Evolutionary conservation across 2,329 filamentous ascomycete species (phyloP).

Genomic region (Mycosphaerella arachidis): DNA sequence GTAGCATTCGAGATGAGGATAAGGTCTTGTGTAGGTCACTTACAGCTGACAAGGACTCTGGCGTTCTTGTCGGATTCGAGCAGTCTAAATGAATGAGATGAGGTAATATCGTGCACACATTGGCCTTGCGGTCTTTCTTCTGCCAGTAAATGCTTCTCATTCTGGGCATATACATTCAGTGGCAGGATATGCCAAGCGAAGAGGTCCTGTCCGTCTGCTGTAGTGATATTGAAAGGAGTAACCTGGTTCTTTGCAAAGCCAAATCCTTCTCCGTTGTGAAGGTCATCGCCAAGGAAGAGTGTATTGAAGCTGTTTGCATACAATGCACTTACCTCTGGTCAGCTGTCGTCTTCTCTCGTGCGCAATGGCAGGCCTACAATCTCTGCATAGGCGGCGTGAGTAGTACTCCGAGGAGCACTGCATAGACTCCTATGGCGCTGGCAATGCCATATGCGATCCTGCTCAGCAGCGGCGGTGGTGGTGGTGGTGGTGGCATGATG

Average conservation of each 20-base stretch:
- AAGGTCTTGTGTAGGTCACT: constrained; percentile 3
- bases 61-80: constrained; percentile 39
- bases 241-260: constrained; percentile 87
- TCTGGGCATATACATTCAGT: constrained; percentile 66
- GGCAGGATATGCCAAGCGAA: constrained; percentile 92
- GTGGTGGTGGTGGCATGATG: constrained; percentile 7
- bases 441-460: constrained; percentile 15
- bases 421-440: constrained; percentile 25
- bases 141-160: constrained; percentile 57
- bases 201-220: constrained; percentile 69
- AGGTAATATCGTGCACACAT: constrained; percentile 41
- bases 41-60: constrained; percentile 54
- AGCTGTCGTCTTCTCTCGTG: background rate
- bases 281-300: constrained; percentile 63
- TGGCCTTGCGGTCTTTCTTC: constrained; percentile 46
- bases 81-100: constrained; percentile 48
- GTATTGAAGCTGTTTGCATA: constrained; percentile 78
- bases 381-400: constrained; percentile 70
- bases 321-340: constrained; percentile 57
- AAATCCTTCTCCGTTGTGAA: constrained; percentile 73
- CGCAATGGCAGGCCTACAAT: constrained; percentile 56
- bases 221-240: constrained; percentile 73
- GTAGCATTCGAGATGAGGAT: background rate
- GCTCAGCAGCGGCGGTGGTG: constrained; percentile 6
- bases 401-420: constrained; percentile 26